These are phyloP conservation scores for Pyrus betulifolia DNA, from an alignment of 306 rosid genomes.

Conservation along the genomic window DNA sequence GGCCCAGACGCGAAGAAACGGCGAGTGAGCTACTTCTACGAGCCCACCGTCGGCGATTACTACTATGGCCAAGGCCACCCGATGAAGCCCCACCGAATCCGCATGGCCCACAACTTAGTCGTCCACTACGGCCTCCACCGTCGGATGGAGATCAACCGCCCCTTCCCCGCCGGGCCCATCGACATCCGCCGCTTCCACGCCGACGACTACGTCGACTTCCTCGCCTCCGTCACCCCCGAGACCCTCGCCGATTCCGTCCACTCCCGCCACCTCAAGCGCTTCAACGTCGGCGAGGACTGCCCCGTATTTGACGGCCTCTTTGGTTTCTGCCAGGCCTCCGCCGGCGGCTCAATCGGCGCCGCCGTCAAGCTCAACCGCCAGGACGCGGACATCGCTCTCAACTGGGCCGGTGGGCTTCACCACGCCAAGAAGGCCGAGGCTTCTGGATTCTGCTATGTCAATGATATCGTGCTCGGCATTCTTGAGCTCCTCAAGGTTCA, in stretches of 20 bases:
- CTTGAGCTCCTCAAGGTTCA: conserved; percentile 89
- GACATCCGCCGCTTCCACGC: conserved; percentile 63
- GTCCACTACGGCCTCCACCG: conserved; percentile 73
- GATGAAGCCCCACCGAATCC: conserved; percentile 79
- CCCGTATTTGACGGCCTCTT: conserved; percentile 77
- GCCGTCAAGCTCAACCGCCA: conserved; percentile 68
- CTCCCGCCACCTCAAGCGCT: conserved; percentile 65
- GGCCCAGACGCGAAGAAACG: conserved; percentile 55
- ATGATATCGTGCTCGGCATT: conserved; percentile 82
- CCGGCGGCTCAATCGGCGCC: conserved; percentile 79
- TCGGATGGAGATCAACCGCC: conserved; percentile 76
- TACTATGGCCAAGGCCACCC: conserved; percentile 84
- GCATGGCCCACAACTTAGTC: conserved; percentile 75
- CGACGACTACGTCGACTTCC: conserved; percentile 58
- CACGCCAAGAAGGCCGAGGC: conserved; percentile 88
- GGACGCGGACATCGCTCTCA: conserved; percentile 65
- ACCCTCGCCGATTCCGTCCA: conserved; percentile 31
- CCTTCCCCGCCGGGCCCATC: conserved; percentile 47
- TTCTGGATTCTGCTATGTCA: conserved; percentile 86
- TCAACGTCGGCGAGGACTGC: conserved; percentile 78
- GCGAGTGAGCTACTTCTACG: conserved; percentile 71
- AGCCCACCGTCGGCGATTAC: conserved; percentile 69
- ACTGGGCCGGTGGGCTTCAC: conserved; percentile 80
- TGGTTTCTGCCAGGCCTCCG: conserved; percentile 63
- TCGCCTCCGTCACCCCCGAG: conserved; percentile 53